Percentiles rank a stretch among this genome's conserved stretches.
Evolutionary conservation across 2,329 filamentous ascomycete genomes (phyloP).

Genomic region (Pseudocercospora fuligena): DNA sequence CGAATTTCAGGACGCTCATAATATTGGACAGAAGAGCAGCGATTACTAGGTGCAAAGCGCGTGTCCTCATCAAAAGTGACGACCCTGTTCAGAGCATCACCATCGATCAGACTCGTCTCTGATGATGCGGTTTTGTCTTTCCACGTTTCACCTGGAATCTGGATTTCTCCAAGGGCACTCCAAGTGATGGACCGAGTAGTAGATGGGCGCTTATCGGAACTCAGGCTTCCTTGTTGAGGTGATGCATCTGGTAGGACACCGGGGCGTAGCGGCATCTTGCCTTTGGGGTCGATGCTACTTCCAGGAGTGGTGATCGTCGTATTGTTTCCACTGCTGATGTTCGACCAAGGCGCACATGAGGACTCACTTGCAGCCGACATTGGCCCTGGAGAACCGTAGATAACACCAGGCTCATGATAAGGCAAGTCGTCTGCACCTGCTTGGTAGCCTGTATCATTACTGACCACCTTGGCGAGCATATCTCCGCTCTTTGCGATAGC

Average conservation of each 20-base stretch:
- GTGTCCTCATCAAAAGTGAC: background rate
- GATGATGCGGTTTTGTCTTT: background rate
- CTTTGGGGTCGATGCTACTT: background rate
- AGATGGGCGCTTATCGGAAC: background rate
- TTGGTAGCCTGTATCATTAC: conserved; percentile 4
- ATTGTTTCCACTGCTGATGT: background rate
- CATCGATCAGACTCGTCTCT: background rate
- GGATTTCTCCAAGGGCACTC: background rate
- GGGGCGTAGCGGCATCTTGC: background rate
- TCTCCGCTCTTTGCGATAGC: conserved; percentile 2
- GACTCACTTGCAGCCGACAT: conserved; percentile 11
- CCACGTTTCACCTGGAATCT: background rate
- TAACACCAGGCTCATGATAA: background rate
- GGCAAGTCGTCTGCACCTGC: background rate
- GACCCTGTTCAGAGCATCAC: background rate
- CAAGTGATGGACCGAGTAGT: background rate
- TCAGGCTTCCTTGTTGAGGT: background rate
- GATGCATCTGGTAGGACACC: background rate
- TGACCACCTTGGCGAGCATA: background rate
- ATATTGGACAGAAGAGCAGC: background rate
- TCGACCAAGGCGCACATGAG: conserved; percentile 3
- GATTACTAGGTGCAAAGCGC: background rate
- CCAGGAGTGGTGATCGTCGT: conserved; percentile 11
- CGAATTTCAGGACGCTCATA: background rate
- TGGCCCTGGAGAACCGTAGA: background rate